Conservation (phyloP, 129 eudicot species). For the Arctium lappa region DNA sequence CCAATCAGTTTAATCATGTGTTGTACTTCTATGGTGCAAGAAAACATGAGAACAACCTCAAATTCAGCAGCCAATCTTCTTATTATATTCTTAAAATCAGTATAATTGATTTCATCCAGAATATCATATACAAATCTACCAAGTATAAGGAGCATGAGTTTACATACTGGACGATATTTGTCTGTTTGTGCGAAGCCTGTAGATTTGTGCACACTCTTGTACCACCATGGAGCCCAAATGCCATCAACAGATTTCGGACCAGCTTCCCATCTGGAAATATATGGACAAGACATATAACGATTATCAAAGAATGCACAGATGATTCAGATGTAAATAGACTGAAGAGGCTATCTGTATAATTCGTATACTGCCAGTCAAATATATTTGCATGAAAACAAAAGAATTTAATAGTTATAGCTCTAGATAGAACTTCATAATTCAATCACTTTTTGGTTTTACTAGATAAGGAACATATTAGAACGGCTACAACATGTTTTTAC, state of each 20-base stretch:
- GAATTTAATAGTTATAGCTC: neutral
- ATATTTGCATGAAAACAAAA: neutral
- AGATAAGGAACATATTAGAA: neutral
- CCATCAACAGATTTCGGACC: slow-evolving; percentile 91
- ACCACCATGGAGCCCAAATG: slow-evolving; percentile 99
- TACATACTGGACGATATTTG: slow-evolving; percentile 70
- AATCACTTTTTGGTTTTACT: neutral
- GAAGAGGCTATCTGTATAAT: neutral
- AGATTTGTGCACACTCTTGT: slow-evolving; percentile 70
- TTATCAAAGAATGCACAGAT: neutral
- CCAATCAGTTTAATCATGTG: too few relatives aligned
- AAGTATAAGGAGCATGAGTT: neutral
- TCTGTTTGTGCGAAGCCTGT: slow-evolving; percentile 54
- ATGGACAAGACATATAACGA: neutral
- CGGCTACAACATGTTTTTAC: too few relatives aligned
- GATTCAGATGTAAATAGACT: neutral
- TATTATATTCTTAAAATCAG: neutral
- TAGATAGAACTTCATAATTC: neutral
- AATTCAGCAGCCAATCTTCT: neutral
- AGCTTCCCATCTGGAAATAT: slow-evolving; percentile 84
- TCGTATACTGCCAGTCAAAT: neutral
- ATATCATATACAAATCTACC: neutral
- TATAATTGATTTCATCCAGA: neutral
- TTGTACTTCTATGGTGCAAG: neutral
- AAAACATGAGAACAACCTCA: neutral